phyloP scores from a whole-genome alignment of 257 asterid genomes.

The Solanum megistacrolobum region DNA sequence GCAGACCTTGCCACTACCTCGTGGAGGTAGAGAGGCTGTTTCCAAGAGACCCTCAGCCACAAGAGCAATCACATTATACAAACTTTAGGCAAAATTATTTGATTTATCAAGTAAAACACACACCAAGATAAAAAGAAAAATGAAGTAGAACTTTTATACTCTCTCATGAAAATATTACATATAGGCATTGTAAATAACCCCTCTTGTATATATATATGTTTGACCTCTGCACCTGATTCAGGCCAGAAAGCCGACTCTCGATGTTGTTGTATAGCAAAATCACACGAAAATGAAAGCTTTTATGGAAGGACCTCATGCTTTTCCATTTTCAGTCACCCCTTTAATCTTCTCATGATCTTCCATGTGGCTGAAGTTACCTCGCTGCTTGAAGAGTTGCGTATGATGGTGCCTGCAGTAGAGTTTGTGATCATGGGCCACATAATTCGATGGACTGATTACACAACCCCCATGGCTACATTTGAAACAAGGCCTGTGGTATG shows the following conservation, averaged over 20 bases:
- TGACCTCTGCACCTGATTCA: neutral
- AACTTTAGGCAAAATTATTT: neutral
- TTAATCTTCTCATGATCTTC: conserved; percentile 29
- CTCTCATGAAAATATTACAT: neutral
- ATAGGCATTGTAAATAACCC: neutral
- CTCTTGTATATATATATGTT: neutral
- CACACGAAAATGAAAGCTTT: neutral
- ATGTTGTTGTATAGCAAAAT: neutral
- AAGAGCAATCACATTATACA: too few relatives aligned
- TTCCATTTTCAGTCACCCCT: conserved; percentile 17
- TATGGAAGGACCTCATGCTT: conserved; percentile 1
- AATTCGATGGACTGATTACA: conserved; percentile 68
- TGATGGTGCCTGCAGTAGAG: conserved; percentile 84
- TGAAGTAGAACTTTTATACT: neutral
- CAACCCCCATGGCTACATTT: conserved; percentile 78
- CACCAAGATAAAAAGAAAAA: neutral
- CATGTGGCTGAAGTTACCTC: conserved; percentile 68
- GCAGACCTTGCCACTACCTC: too few relatives aligned
- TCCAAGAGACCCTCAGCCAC: too few relatives aligned
- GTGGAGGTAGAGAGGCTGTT: too few relatives aligned
- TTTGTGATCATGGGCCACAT: conserved; percentile 56
- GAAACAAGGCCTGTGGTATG: conserved; percentile 66
- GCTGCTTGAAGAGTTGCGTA: conserved; percentile 62
- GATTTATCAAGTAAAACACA: neutral
- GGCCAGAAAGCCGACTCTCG: neutral